phyloP scores from a whole-genome alignment of 441 rosid genomes.

The Gossypium gossypioides region DNA sequence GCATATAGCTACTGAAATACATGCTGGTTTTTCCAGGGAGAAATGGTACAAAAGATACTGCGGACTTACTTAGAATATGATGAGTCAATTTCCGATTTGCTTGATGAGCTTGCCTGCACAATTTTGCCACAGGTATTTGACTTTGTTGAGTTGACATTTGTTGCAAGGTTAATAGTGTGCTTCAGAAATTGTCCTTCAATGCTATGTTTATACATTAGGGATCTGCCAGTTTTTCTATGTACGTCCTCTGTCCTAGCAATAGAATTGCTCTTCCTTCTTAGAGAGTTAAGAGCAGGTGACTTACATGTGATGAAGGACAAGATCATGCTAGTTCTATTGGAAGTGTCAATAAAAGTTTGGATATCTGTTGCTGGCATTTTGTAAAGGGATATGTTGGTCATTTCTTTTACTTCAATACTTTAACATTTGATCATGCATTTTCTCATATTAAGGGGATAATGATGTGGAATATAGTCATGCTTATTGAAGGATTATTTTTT shows the following conservation, averaged over 20 bases:
- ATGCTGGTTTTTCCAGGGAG: constrained; percentile 47
- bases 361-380: neutral
- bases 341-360: neutral
- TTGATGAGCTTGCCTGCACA: constrained; percentile 60
- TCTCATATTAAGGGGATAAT: neutral
- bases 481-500: neutral
- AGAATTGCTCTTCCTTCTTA: neutral
- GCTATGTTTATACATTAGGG: neutral
- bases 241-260: neutral
- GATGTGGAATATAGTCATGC: neutral
- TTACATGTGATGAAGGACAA: neutral
- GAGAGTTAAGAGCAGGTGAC: neutral
- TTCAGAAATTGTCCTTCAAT: neutral
- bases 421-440: neutral
- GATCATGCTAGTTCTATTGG: neutral
- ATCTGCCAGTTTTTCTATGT: neutral
- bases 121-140: constrained; percentile 57
- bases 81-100: constrained; percentile 50
- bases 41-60: constrained; percentile 54
- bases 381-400: neutral
- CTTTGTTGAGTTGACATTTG: neutral
- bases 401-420: neutral
- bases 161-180: neutral
- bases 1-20: neutral
- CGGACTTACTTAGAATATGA: constrained; percentile 54